Base-by-base conservation (phyloP, 2,329 filamentous ascomycete genomes). In the Cordyceps javanica region DNA sequence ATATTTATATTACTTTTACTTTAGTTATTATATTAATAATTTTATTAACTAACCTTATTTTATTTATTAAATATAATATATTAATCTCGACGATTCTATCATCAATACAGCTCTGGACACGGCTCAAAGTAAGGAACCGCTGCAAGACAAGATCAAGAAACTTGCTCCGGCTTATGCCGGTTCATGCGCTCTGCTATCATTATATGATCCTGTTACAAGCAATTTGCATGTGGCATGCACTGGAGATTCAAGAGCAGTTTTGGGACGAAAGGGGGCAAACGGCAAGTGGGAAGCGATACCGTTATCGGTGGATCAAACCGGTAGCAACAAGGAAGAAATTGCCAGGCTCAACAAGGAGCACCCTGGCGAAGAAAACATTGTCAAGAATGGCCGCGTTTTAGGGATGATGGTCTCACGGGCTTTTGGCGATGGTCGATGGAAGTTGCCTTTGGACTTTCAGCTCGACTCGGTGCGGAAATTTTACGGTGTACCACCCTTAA, bases 371-470 rank as follows among this genome's bases (percentile, higher is more conserved):
- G 70, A 76, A 9, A 70, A 77, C 11, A 74, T 84, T 8, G 34
- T 56, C 5, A 74, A 77, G 60, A 70, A 74, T 38, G 83, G 83
- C 1, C 77, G 85, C 2, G 68, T 87, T 1, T 75, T 86, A 58
- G 84, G 85, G 1, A 75, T 81, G 50, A 69, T 70, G 56, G 75
- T 85, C 2, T 81, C 82, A 2, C 75, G 83, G 5, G 83, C 82
- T 87, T 87, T 63, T 44, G 84, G 84, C 39, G 83, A 88, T 66
- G 73, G 76, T 49, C 75, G 78, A 58, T 87, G 81, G 82, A 87
- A 88, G 67, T 87, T 82, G 81, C 67, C 78, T 11, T 64, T 76
- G 16, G 71, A 75, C 5, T 67, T 81, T 8, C 49, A 58, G n/a
- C 19, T 56, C 34, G 55, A 54, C 3, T 41, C 55, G 11, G 28